Evolutionary conservation across 208 protist genomes (phyloP).

Genomic region (Trichomonas vaginalis): DNA sequence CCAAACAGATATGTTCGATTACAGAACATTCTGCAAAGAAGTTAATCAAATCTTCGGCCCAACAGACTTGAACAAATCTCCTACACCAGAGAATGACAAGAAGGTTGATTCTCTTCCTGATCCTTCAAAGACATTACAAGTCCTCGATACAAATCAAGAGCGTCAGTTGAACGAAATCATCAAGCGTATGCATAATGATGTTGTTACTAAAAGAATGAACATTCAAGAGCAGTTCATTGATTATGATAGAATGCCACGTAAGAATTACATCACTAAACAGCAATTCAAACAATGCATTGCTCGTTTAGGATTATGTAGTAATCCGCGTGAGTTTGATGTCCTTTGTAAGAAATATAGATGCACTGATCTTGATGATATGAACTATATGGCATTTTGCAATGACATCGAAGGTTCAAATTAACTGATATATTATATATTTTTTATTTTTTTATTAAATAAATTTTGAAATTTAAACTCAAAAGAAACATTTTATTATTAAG

Average conservation of each 20-base stretch:
- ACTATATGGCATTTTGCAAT: not conserved
- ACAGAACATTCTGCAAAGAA: not conserved
- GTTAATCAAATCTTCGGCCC: not conserved
- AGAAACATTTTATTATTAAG: no score
- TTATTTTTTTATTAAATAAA: not conserved
- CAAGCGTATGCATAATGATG: not conserved
- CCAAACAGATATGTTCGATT: not conserved
- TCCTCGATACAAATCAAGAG: not conserved
- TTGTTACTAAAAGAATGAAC: not conserved
- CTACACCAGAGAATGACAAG: not conserved
- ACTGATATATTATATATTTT: not conserved
- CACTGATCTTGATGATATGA: not conserved
- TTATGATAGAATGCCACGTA: not conserved
- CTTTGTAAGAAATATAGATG: constrained; percentile 5
- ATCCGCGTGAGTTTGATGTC: not conserved
- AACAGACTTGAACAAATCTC: not conserved
- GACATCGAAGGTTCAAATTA: not conserved
- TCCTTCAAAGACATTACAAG: not conserved
- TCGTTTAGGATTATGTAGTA: not conserved
- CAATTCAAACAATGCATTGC: constrained; percentile 14
- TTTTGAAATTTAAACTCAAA: no score
- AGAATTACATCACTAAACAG: not conserved
- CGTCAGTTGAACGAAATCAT: not conserved
- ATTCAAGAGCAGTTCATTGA: not conserved
- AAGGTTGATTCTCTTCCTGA: not conserved